A percentile compares a stretch with the other conserved stretches of the same genome.
These are phyloP conservation scores for Furcasterigmium sp. DNA, from an alignment of 2,329 filamentous ascomycete species.

Conservation along the genomic window DNA sequence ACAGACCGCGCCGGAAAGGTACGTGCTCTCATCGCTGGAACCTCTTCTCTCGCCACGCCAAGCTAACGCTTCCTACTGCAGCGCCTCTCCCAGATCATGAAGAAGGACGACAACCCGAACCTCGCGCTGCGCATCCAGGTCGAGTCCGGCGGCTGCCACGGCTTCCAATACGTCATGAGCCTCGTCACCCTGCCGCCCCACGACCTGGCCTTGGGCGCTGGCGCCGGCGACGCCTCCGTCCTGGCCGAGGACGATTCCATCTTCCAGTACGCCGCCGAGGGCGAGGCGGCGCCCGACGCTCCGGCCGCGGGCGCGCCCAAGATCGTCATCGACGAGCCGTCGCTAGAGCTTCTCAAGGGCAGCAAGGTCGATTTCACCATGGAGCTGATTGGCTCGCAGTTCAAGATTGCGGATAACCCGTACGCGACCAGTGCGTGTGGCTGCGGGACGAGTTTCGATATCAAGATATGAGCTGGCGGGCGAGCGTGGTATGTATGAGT, in stretches of 20 bases:
- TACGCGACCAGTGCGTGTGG: slow-evolving; percentile 90
- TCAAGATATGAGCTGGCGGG: slow-evolving; percentile 56
- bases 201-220: slow-evolving; percentile 15
- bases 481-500: too few relatives aligned
- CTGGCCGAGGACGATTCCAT: slow-evolving; percentile 77
- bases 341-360: slow-evolving; percentile 81
- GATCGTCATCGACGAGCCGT: slow-evolving; percentile 83
- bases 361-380: slow-evolving; percentile 96
- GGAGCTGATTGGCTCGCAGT: slow-evolving; percentile 84
- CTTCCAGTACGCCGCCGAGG: slow-evolving; percentile 63
- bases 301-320: slow-evolving; percentile 47
- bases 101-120: slow-evolving; percentile 65
- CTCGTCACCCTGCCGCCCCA: slow-evolving; percentile 57
- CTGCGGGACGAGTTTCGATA: slow-evolving; percentile 96
- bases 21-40: slow-evolving; percentile 16
- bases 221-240: slow-evolving; percentile 23
- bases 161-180: slow-evolving; percentile 95
- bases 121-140: slow-evolving; percentile 88
- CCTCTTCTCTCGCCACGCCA: slow-evolving; percentile 4
- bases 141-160: slow-evolving; percentile 91
- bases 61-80: slow-evolving; percentile 17
- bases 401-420: slow-evolving; percentile 94
- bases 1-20: slow-evolving; percentile 78
- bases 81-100: slow-evolving; percentile 75
- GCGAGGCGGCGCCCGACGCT: slow-evolving; percentile 23